Evolutionary conservation across 2,329 filamentous ascomycete species (phyloP).

Genomic region (Proliferodiscus dingleyae): DNA sequence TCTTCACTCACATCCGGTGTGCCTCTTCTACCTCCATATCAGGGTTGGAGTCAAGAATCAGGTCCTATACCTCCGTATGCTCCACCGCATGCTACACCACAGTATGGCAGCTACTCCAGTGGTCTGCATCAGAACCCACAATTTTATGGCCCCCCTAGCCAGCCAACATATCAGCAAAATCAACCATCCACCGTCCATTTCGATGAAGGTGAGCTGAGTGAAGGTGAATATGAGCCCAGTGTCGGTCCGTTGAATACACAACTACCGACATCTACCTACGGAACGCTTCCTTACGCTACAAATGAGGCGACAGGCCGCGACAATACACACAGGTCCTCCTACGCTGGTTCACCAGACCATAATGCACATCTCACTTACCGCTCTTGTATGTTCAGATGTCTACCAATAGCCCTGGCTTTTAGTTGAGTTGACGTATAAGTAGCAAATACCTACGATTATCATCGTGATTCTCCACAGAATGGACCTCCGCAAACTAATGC

Average conservation of each 20-base stretch:
- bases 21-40: slow-evolving; percentile 28
- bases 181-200: slow-evolving; percentile 20
- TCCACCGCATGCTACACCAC: slow-evolving; percentile 11
- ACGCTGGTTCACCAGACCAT: slow-evolving; percentile 17
- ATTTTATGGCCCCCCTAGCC: slow-evolving; percentile 16
- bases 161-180: slow-evolving; percentile 21
- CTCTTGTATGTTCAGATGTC: slow-evolving; percentile 15
- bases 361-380: slow-evolving; percentile 15
- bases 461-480: slow-evolving; percentile 13
- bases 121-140: slow-evolving; percentile 16
- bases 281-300: slow-evolving; percentile 28
- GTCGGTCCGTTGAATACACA: slow-evolving; percentile 10
- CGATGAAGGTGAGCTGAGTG: slow-evolving; percentile 76
- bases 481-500: slow-evolving; percentile 22
- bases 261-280: slow-evolving; percentile 10
- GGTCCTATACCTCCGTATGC: slow-evolving; percentile 22
- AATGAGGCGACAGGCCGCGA: slow-evolving; percentile 22
- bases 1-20: slow-evolving; percentile 23
- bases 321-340: slow-evolving; percentile 21
- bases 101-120: slow-evolving; percentile 16
- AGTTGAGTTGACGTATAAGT: slow-evolving; percentile 2
- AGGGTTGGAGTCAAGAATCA: slow-evolving; percentile 29
- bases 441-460: slow-evolving; percentile 21
- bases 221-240: slow-evolving; percentile 57
- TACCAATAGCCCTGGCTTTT: not conserved